A percentile compares a stretch with the other conserved stretches of the same genome.
Evolutionary conservation across 1,284 basidiomycete genomes (phyloP).

Genomic region (Cutaneotrichosporon sp.): DNA sequence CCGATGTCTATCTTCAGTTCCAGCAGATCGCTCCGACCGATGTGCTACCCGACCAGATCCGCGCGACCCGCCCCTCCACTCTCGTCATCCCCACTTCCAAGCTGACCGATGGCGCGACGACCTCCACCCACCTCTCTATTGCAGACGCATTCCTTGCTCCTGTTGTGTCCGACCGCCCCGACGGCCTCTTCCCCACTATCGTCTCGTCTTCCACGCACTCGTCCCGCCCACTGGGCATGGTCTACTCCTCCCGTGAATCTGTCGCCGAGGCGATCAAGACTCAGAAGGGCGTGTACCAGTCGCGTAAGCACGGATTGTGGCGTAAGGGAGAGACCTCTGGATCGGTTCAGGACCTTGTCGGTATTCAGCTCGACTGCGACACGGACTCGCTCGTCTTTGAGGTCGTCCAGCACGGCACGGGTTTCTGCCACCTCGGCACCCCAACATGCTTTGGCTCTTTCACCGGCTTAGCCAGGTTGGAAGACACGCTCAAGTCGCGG

Average conservation of each 20-base stretch:
- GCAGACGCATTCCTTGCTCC: conserved; percentile 80
- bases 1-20: conserved; percentile 59
- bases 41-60: conserved; percentile 55
- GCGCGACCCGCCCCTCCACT: conserved; percentile 63
- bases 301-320: conserved; percentile 93
- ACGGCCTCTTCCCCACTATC: conserved; percentile 89
- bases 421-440: conserved; percentile 89
- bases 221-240: conserved; percentile 80
- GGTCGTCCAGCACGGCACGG: conserved; percentile 82
- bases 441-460: conserved; percentile 74
- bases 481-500: conserved; percentile 72
- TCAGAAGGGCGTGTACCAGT: conserved; percentile 92
- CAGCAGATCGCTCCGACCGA: conserved; percentile 50
- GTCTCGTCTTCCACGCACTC: conserved; percentile 66
- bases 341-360: conserved; percentile 80
- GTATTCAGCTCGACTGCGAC: conserved; percentile 87
- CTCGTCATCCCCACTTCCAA: conserved; percentile 69
- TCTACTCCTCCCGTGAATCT: conserved; percentile 91
- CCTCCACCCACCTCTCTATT: conserved; percentile 62
- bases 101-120: conserved; percentile 57
- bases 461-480: conserved; percentile 73
- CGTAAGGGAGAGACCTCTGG: conserved; percentile 95
- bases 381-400: conserved; percentile 85
- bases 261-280: conserved; percentile 81
- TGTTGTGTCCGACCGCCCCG: conserved; percentile 78